Conservation (phyloP, 768 basidiomycete genomes). For the Grammothele lineata region DNA sequence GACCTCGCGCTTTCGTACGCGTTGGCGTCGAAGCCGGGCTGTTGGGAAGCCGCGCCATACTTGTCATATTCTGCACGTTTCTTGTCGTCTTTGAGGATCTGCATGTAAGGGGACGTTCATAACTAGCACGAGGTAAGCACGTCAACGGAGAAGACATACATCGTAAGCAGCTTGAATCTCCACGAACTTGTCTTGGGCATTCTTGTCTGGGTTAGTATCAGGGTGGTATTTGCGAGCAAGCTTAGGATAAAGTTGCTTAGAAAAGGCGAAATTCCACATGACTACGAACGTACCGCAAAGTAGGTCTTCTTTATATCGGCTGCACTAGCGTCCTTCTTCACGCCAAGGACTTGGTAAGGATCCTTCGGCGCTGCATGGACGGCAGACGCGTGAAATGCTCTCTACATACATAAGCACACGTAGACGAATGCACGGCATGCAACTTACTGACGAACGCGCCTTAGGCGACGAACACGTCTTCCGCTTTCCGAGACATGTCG, state of each 20-base stretch:
- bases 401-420: slow-evolving; percentile 39
- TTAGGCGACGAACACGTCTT: background rate
- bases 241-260: too few relatives aligned
- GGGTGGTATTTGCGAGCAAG: slow-evolving; percentile 98
- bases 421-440: too few relatives aligned
- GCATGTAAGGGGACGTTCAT: background rate
- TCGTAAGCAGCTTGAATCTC: slow-evolving; percentile 98
- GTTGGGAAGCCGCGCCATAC: slow-evolving; percentile 89
- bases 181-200: slow-evolving; percentile 87
- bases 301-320: slow-evolving; percentile 97
- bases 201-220: slow-evolving; percentile 92
- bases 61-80: slow-evolving; percentile 89
- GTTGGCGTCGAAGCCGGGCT: slow-evolving; percentile 91
- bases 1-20: slow-evolving; percentile 53
- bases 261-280: too few relatives aligned
- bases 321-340: slow-evolving; percentile 73
- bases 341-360: slow-evolving; percentile 90
- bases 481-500: background rate
- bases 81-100: slow-evolving; percentile 93
- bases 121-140: background rate
- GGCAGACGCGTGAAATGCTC: slow-evolving; percentile 69
- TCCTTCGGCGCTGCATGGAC: slow-evolving; percentile 58
- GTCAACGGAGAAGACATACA: slow-evolving; percentile 44
- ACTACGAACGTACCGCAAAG: slow-evolving; percentile 74
- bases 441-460: slow-evolving; percentile 10